Conservation (phyloP, 306 rosid species). For the Cucurbita ficifolia region DNA sequence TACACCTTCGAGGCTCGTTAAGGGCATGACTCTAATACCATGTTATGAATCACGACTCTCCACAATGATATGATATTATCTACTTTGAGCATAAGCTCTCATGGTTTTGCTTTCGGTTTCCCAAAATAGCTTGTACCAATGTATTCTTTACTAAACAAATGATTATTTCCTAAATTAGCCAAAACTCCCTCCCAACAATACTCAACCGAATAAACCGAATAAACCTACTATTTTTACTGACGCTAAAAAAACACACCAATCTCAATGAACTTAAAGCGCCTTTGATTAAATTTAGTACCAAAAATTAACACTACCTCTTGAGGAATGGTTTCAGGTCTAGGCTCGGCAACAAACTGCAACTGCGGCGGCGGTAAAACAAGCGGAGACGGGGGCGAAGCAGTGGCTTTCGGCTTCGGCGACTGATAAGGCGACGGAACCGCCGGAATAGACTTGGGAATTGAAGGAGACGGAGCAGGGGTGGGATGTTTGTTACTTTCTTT, state of each 20-base stretch:
- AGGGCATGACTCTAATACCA: too few relatives aligned
- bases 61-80: too few relatives aligned
- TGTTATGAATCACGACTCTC: too few relatives aligned
- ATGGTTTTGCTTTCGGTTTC: too few relatives aligned
- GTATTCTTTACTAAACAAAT: too few relatives aligned
- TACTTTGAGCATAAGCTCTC: too few relatives aligned
- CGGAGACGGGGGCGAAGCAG: background rate
- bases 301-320: conserved; percentile 12
- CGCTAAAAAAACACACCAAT: background rate
- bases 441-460: background rate
- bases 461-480: background rate
- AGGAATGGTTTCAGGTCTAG: background rate
- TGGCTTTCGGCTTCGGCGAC: background rate
- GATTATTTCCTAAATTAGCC: too few relatives aligned
- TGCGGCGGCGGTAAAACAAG: conserved; percentile 8
- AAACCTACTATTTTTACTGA: background rate
- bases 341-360: background rate
- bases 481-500: background rate
- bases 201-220: too few relatives aligned
- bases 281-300: background rate
- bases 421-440: background rate
- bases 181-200: too few relatives aligned
- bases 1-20: too few relatives aligned
- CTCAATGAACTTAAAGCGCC: background rate
- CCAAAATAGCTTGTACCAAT: too few relatives aligned